Evolutionary conservation across 2,329 filamentous ascomycete genomes (phyloP).

Genomic region (Rhynchosporium graminicola): DNA sequence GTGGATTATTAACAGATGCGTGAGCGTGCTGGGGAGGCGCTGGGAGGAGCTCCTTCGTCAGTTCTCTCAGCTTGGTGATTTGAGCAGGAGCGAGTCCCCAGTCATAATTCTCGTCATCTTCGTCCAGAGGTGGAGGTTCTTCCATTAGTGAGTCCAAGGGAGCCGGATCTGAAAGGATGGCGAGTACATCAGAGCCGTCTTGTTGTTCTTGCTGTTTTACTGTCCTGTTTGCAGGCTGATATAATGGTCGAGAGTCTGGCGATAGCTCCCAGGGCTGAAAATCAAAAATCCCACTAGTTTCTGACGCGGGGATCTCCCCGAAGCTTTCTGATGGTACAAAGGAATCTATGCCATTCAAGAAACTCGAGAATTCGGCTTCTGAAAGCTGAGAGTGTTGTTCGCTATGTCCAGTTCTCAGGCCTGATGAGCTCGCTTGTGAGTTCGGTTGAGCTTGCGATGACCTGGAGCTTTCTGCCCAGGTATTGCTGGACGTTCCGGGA

Average conservation of each 20-base stretch:
- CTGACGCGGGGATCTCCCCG: conserved; percentile 7
- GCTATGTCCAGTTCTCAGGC: conserved; percentile 29
- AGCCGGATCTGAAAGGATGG: conserved; percentile 42
- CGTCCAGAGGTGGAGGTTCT: conserved; percentile 14
- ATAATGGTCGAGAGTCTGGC: conserved; percentile 10
- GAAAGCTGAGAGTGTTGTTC: conserved; percentile 32
- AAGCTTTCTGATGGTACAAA: conserved; percentile 31
- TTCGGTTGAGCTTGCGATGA: conserved; percentile 17
- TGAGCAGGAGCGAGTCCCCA: conserved; percentile 38
- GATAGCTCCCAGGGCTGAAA: conserved; percentile 29
- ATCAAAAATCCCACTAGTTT: conserved; percentile 19
- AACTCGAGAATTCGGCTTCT: conserved; percentile 38
- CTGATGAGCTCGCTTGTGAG: conserved; percentile 12
- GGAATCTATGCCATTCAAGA: conserved; percentile 36
- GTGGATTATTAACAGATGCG: conserved; percentile 26
- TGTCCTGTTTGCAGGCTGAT: conserved; percentile 11
- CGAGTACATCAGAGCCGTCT: conserved; percentile 47
- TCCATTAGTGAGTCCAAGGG: conserved; percentile 31
- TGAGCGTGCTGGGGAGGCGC: conserved; percentile 25
- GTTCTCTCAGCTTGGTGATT: conserved; percentile 30
- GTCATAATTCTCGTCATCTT: conserved; percentile 35
- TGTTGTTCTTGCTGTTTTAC: conserved; percentile 32
- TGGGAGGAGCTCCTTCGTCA: conserved; percentile 34
- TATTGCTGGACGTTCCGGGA: conserved; percentile 22
- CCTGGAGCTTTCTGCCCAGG: conserved; percentile 32